Base-by-base conservation (phyloP, 768 basidiomycete species). In the Suillus clintonianus region DNA sequence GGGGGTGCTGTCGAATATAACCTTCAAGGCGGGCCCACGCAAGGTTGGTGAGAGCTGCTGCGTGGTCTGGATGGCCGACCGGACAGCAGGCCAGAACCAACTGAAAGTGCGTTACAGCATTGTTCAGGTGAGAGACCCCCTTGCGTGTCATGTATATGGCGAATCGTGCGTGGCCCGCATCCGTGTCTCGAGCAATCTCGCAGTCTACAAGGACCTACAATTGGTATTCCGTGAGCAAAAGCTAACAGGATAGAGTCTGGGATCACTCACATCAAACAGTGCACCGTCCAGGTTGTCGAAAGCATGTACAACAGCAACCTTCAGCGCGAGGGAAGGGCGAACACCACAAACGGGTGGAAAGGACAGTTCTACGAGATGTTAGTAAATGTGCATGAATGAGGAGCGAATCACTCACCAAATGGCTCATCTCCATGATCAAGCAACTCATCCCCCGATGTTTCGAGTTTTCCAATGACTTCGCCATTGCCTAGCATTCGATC, bases 21-120 rank as follows among this genome's bases (percentile, higher is more conserved):
- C 48, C 51, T 37, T 61, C 6, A 39, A 30, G 64, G 24, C 34
- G 63, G 8, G 56, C 27, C 17, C 22, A 24, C 1, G 63, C 62
- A 9, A 64, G 30, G 32, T 65, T 64, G 22, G 43, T 24, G 15
- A 50, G 17, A 4, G 60, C 60, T 17, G n/a, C 36, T 19, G 34
- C 19, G 30, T n/a, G 53, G 50, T 62, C 60, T 6, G 42, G 54
- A 48, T 56, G 32, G 19, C 47, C 22, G 14, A 9, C 48, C 24
- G 48, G 48, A 27, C 48, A 50, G 4, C 27, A 24, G 14, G 27
- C 48, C 3, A 50, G 48, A 27, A 27, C 48, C 48, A 27, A 9
- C 48, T 50, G 48, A 27, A 50, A 50, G 27, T 27, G 6, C 24
- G 27, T 2, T 3, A 50, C 7, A 50, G 48, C 48, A 9, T 15